Percentiles rank a stretch among this genome's conserved stretches.
Evolutionary conservation across 1,284 basidiomycete species (phyloP).

Genomic region (Erythrobasidium hasegawianum): DNA sequence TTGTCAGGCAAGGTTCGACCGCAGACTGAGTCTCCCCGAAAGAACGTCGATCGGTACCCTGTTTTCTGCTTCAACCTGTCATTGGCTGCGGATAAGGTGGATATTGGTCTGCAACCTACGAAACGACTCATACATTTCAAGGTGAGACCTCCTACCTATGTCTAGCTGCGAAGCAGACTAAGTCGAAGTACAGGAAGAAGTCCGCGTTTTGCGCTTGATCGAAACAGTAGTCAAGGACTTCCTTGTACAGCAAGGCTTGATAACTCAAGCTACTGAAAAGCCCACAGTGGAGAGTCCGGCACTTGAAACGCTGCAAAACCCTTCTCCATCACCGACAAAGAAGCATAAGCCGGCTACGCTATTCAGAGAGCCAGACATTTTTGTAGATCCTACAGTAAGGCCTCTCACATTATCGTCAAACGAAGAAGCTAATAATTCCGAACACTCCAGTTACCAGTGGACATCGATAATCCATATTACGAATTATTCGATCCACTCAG

Average conservation of each 20-base stretch:
- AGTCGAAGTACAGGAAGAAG: constrained; percentile 55
- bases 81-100: constrained; percentile 62
- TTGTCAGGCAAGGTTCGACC: constrained; percentile 53
- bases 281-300: not conserved
- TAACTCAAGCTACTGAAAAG: constrained; percentile 37
- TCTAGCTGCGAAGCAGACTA: not conserved
- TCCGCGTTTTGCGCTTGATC: constrained; percentile 58
- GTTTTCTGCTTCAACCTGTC: constrained; percentile 74
- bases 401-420: no score
- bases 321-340: no score
- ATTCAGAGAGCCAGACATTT: no score
- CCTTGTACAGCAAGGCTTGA: constrained; percentile 63
- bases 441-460: no score
- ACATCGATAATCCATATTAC: no score
- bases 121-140: constrained; percentile 66
- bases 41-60: constrained; percentile 64
- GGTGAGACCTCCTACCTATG: constrained; percentile 53
- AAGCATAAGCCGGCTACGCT: no score
- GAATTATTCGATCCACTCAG: no score
- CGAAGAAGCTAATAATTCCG: no score
- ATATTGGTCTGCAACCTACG: constrained; percentile 70
- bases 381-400: no score
- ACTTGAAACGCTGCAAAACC: no score
- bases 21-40: constrained; percentile 45
- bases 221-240: constrained; percentile 61